Percentiles rank a stretch among this genome's conserved stretches.
phyloP scores from a whole-genome alignment of 768 basidiomycete genomes.

The Guyanaporus albipodus region DNA sequence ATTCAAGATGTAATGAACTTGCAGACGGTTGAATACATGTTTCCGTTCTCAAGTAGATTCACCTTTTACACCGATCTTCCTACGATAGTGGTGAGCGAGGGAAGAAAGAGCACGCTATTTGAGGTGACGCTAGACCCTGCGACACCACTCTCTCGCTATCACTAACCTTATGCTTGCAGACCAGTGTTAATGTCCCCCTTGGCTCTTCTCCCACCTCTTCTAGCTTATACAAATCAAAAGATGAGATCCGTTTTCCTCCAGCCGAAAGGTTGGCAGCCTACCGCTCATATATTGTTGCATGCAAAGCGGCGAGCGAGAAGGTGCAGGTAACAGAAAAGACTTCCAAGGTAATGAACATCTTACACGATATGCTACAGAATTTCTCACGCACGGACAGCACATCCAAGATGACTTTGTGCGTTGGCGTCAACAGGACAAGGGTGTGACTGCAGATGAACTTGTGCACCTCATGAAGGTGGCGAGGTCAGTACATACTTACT shows the following conservation, averaged over 20 bases:
- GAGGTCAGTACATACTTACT: conserved; percentile 42
- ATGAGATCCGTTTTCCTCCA: conserved; percentile 44
- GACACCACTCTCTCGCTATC: neutral
- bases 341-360: conserved; percentile 47
- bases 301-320: conserved; percentile 45
- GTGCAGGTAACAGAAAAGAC: conserved; percentile 50
- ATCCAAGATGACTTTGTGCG: conserved; percentile 74
- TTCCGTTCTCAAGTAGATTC: conserved; percentile 68
- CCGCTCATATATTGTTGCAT: conserved; percentile 56
- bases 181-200: conserved; percentile 53
- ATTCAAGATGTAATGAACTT: conserved; percentile 58
- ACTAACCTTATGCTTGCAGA: conserved; percentile 39
- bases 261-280: conserved; percentile 49
- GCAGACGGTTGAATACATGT: conserved; percentile 69
- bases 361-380: neutral
- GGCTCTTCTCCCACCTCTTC: conserved; percentile 27
- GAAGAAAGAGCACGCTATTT: conserved; percentile 69
- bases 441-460: conserved; percentile 55
- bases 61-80: conserved; percentile 69
- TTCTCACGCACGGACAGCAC: conserved; percentile 39
- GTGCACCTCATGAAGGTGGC: conserved; percentile 65
- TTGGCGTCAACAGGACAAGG: conserved; percentile 36
- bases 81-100: conserved; percentile 59
- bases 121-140: conserved; percentile 43
- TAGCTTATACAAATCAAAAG: conserved; percentile 46